Evolutionary conservation across 2,329 filamentous ascomycete species (phyloP).

Genomic region (Teratosphaeria epicoccoides): DNA sequence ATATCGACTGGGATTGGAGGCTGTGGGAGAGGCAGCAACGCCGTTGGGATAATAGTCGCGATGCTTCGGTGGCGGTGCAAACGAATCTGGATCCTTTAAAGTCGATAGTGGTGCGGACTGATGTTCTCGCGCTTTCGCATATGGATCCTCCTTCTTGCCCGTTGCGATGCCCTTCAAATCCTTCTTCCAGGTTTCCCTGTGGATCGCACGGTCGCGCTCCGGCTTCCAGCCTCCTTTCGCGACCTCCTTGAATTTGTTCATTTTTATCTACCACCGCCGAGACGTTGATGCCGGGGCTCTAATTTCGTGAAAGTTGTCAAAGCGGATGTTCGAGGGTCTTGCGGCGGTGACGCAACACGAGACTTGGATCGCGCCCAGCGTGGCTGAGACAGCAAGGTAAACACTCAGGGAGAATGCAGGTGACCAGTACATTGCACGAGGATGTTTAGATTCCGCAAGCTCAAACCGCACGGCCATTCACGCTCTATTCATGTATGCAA

Average conservation of each 20-base stretch:
- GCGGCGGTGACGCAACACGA: neutral
- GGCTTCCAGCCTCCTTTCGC: slow-evolving; percentile 42
- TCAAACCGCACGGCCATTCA: no score
- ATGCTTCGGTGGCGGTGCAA: slow-evolving; percentile 70
- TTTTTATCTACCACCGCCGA: neutral
- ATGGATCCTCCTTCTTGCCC: slow-evolving; percentile 34
- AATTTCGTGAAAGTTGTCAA: neutral
- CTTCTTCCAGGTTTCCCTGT: slow-evolving; percentile 45
- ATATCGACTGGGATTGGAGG: slow-evolving; percentile 5
- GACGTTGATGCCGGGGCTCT: neutral
- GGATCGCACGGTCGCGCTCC: slow-evolving; percentile 34
- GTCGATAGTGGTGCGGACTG: slow-evolving; percentile 54
- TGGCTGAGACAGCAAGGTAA: neutral
- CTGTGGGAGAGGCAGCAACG: neutral
- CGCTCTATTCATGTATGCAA: no score
- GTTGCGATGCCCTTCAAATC: slow-evolving; percentile 32
- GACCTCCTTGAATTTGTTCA: slow-evolving; percentile 29
- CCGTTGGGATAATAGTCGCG: slow-evolving; percentile 36
- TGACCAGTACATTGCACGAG: no score
- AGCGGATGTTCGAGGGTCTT: no score
- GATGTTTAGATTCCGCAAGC: no score
- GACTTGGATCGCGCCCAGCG: no score
- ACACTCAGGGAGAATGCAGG: no score
- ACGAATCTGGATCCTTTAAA: slow-evolving; percentile 60
- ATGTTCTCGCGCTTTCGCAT: slow-evolving; percentile 38